Percentiles rank a stretch among this genome's conserved stretches.
phyloP scores from a whole-genome alignment of 2,329 filamentous ascomycete species.

The Didymella pinodella region DNA sequence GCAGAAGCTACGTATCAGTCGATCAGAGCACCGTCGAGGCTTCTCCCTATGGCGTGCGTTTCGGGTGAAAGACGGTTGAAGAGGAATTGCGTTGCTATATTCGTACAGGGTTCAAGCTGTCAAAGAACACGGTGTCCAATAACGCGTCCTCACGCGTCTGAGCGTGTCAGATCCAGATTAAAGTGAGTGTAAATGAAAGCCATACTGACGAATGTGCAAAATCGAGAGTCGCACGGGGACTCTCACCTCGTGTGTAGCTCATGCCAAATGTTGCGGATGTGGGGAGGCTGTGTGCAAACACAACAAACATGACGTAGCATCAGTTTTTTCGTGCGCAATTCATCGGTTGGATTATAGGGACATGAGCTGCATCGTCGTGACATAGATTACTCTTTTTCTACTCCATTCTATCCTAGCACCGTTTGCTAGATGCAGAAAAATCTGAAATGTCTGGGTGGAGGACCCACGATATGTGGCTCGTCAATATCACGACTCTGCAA shows the following conservation, averaged over 20 bases:
- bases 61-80: background rate
- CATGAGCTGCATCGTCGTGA: no score
- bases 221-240: no score
- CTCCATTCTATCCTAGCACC: no score
- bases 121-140: slow-evolving; percentile 18
- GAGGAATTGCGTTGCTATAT: background rate
- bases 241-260: background rate
- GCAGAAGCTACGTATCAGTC: background rate
- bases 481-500: no score
- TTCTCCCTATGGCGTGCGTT: background rate
- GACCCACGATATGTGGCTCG: no score
- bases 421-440: no score
- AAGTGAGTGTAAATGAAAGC: background rate
- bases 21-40: background rate
- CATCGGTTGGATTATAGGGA: no score
- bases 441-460: no score
- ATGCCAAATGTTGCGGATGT: slow-evolving; percentile 5
- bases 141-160: background rate
- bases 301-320: slow-evolving; percentile 12
- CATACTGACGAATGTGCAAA: no score
- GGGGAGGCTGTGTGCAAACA: slow-evolving; percentile 15
- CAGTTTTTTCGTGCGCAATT: background rate
- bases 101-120: slow-evolving; percentile 1
- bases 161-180: background rate
- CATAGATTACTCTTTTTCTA: no score